These are phyloP conservation scores for Forsythia viridissima DNA, from an alignment of 257 asterid genomes.

Conservation along the genomic window DNA sequence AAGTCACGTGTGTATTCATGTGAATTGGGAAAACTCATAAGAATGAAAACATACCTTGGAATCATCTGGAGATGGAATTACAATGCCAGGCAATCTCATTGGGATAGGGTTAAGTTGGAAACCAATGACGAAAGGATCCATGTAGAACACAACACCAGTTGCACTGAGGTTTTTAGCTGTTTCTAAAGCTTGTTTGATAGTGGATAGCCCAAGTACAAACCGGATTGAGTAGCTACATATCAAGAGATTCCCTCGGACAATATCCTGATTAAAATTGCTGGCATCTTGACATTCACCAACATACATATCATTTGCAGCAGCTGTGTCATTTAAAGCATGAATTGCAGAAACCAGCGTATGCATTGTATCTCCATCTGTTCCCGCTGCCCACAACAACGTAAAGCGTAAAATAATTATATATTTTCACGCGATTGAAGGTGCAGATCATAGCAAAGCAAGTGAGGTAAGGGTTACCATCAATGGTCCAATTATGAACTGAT, in stretches of 20 bases:
- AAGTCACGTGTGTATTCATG: not conserved
- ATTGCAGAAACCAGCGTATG: conserved; percentile 74
- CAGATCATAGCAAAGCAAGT: not conserved
- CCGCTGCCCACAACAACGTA: conserved; percentile 60
- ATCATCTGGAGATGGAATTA: conserved; percentile 83
- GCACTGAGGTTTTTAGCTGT: conserved; percentile 84
- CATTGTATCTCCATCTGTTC: conserved; percentile 56
- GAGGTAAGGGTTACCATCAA: too few relatives aligned
- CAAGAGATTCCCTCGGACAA: conserved; percentile 76
- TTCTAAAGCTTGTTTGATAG: conserved; percentile 79
- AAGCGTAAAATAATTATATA: not conserved
- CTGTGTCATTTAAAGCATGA: conserved; percentile 64
- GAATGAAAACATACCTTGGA: conserved; percentile 58
- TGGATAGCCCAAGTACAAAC: conserved; percentile 92
- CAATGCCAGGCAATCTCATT: conserved; percentile 78
- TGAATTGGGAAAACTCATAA: conserved; percentile 21
- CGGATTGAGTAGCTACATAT: conserved; percentile 98
- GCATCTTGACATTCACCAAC: conserved; percentile 93
- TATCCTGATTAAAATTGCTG: conserved; percentile 51
- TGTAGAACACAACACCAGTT: conserved; percentile 86
- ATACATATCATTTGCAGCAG: conserved; percentile 63
- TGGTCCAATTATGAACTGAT: too few relatives aligned
- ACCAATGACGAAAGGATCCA: conserved; percentile 93
- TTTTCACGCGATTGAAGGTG: not conserved
- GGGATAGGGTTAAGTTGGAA: conserved; percentile 91